Evolutionary conservation across 176 grass and related monocot species (phyloP).

Genomic region (Phoenix dactylifera): DNA sequence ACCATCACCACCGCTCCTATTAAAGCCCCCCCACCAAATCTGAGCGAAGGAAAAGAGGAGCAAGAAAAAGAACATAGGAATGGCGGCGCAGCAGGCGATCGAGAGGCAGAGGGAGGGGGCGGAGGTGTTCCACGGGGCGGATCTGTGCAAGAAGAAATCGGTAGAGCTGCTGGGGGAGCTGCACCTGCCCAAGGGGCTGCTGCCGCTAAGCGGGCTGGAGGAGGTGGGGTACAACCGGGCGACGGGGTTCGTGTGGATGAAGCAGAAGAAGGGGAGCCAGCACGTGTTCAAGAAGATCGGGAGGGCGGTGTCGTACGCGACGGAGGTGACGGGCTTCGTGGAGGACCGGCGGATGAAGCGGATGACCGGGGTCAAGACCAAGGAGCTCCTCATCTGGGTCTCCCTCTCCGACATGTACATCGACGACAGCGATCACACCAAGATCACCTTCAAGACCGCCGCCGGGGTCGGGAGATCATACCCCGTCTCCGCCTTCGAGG

Average conservation of each 20-base stretch:
- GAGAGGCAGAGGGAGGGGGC: slow-evolving; percentile 41
- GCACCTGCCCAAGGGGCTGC: slow-evolving; percentile 44
- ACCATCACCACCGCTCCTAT: too few relatives aligned
- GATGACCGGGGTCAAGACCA: slow-evolving; percentile 45
- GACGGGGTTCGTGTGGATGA: slow-evolving; percentile 53
- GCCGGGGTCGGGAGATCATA: slow-evolving; percentile 38
- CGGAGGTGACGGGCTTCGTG: slow-evolving; percentile 44
- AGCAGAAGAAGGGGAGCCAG: slow-evolving; percentile 30
- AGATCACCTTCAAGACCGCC: slow-evolving; percentile 52
- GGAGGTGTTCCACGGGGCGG: slow-evolving; percentile 34
- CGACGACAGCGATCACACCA: slow-evolving; percentile 28
- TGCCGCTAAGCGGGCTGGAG: slow-evolving; percentile 33
- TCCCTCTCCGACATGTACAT: slow-evolving; percentile 50
- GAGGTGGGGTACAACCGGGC: slow-evolving; percentile 51
- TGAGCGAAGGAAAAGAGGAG: too few relatives aligned
- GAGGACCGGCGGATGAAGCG: slow-evolving; percentile 39
- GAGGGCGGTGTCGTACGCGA: slow-evolving; percentile 55
- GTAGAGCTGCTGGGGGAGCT: slow-evolving; percentile 44
- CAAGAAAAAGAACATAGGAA: too few relatives aligned
- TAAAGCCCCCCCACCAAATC: too few relatives aligned
- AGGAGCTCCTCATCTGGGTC: slow-evolving; percentile 65
- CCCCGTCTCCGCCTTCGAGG: slow-evolving; percentile 46
- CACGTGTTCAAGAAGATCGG: slow-evolving; percentile 60
- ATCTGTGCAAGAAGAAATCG: slow-evolving; percentile 30
- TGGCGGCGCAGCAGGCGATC: slow-evolving; percentile 31